A percentile compares a stretch with the other conserved stretches of the same genome.
Evolutionary conservation across 805 yeast genomes (phyloP).

Genomic region (Teunomyces funiuensis): DNA sequence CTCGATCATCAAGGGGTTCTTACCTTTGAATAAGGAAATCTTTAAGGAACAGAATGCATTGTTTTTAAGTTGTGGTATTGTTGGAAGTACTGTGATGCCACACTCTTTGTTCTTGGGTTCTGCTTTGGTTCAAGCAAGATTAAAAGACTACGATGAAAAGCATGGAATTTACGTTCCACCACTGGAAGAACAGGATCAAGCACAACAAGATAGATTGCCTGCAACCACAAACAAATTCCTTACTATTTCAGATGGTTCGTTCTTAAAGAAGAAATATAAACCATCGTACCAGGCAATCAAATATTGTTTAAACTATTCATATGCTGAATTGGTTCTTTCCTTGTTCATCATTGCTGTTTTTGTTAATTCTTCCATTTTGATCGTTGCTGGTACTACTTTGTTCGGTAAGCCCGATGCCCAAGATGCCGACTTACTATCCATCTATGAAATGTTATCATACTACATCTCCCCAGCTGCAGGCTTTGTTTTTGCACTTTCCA

Average conservation of each 20-base stretch:
- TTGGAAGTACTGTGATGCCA: conserved; percentile 50
- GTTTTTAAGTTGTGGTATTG: conserved; percentile 45
- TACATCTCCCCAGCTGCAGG: conserved; percentile 48
- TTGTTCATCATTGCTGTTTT: conserved; percentile 44
- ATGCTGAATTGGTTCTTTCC: conserved; percentile 40
- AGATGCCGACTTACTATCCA: conserved; percentile 46
- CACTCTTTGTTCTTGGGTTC: conserved; percentile 46
- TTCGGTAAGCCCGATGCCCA: conserved; percentile 45
- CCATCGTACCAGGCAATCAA: conserved; percentile 44
- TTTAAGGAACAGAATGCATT: conserved; percentile 39
- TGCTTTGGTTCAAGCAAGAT: conserved; percentile 43
- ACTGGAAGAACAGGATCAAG: conserved; percentile 1
- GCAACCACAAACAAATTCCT: conserved; percentile 19
- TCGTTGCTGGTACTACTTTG: conserved; percentile 45
- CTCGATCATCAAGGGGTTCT: conserved; percentile 61
- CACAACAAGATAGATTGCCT: conserved; percentile 8
- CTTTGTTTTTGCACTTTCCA: conserved; percentile 43
- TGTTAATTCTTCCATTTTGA: conserved; percentile 44
- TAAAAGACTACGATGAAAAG: conserved; percentile 40
- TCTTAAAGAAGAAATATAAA: conserved; percentile 32
- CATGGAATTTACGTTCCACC: conserved; percentile 21
- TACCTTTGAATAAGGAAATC: conserved; percentile 49
- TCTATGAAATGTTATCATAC: conserved; percentile 43
- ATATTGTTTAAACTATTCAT: conserved; percentile 41
- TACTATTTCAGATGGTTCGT: conserved; percentile 29